A percentile compares a stretch with the other conserved stretches of the same genome.
Evolutionary conservation across 129 eudicot species (phyloP).

Genomic region (Centrapalus pauciflorus): DNA sequence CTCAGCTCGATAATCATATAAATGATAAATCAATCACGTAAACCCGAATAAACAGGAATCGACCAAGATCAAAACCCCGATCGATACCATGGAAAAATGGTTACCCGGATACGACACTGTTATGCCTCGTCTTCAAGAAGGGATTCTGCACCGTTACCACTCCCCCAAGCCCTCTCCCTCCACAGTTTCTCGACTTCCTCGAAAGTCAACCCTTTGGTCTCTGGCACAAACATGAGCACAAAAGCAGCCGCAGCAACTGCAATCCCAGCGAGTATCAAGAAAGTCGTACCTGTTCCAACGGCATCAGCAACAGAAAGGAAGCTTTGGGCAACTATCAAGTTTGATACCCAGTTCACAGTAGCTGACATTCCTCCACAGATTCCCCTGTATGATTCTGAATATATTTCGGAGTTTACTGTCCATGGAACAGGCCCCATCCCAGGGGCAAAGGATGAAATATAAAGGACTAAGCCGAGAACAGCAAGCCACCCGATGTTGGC

Average conservation of each 20-base stretch:
- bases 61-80: too few relatives aligned
- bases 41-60: too few relatives aligned
- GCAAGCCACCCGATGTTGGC: conserved; percentile 63
- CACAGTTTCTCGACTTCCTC: conserved; percentile 86
- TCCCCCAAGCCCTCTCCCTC: conserved; percentile 57
- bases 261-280: conserved; percentile 60
- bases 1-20: too few relatives aligned
- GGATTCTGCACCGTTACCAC: conserved; percentile 13
- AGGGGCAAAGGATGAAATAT: conserved; percentile 60
- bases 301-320: conserved; percentile 75
- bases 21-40: too few relatives aligned
- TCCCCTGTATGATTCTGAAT: conserved; percentile 64
- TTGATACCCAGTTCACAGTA: conserved; percentile 90
- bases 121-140: conserved; percentile 28
- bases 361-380: conserved; percentile 88
- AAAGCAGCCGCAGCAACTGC: conserved; percentile 53
- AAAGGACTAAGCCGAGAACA: conserved; percentile 47
- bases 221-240: conserved; percentile 65
- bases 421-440: conserved; percentile 94
- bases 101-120: too few relatives aligned
- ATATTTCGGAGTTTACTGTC: conserved; percentile 78
- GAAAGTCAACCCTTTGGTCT: conserved; percentile 82
- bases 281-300: conserved; percentile 62
- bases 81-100: too few relatives aligned
- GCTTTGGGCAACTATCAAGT: conserved; percentile 76